Evolutionary conservation across 106 monocot genomes (phyloP), one percentile per base, ranked within the genome.

Genomic region (Allium sativum): DNA sequence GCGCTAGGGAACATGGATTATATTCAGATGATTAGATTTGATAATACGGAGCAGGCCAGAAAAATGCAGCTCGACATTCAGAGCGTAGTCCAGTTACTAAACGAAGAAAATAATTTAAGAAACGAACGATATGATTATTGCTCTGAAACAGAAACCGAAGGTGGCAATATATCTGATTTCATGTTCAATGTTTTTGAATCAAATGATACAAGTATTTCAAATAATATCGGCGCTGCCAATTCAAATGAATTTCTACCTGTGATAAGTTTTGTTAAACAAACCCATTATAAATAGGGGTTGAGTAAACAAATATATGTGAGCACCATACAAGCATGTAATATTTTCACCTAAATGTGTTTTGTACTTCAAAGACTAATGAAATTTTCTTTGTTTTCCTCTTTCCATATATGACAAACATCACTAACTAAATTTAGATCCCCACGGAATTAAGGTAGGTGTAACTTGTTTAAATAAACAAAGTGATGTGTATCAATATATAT

Each of bases 21-120:
- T 64, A 88, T 90, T 63, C 82, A 98, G 71, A 98, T 98, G 96
- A 85, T 98, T 55, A 84, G 96, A 82, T 98, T 98, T 81, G 84
- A 88, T 53, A 88, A 91, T 72, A 64, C 76, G 67, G 82, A 90
- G 72, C 82, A 91, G 75, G 85, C 96, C 55, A 87, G 96, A 69
- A 91, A 98, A 65, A 43, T 98, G 58, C 91, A 84, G 68, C 55
- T 74, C 55, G 82, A 91, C 68, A 91, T 98, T 64, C 68, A 80
- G 56, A 88, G 67, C 21, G 55, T 91, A 40, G 79, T 76, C 56
- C 50, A 58, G 16, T 62, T 77, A 43, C 48, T 84, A 48, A 70
- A 67, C 13, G 65, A 75, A 31, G 75, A 69, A 68, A 72, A 69
- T 65, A 64, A 43, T 31, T 51, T 68, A 14, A 78, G 60, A 52